Evolutionary conservation across 2,329 filamentous ascomycete genomes (phyloP).

Genomic region (Camillea tinctor): DNA sequence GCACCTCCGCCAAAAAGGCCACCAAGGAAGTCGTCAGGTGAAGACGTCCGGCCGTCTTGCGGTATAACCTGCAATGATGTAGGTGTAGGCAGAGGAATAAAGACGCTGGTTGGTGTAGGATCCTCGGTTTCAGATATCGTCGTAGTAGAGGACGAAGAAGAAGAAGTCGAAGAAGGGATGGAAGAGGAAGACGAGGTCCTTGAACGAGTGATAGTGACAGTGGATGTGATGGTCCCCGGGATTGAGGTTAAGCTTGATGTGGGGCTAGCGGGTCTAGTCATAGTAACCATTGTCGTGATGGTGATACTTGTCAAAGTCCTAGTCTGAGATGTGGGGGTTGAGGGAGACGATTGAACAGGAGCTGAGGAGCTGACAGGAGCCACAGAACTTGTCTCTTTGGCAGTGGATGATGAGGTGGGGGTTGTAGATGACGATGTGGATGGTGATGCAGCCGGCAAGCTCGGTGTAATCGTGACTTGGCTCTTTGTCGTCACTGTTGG

Average conservation of each 20-base stretch:
- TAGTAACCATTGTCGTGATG: slow-evolving; percentile 20
- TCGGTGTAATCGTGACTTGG: slow-evolving; percentile 22
- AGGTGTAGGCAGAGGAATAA: neutral
- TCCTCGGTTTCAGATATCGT: neutral
- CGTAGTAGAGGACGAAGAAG: slow-evolving; percentile 1
- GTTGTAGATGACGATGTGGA: neutral
- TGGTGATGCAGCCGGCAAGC: neutral
- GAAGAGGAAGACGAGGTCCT: neutral
- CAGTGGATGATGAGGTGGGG: neutral
- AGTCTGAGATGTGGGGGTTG: neutral
- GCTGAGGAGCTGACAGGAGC: neutral
- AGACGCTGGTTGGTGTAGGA: slow-evolving; percentile 1
- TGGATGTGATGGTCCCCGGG: slow-evolving; percentile 7
- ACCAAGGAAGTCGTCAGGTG: neutral
- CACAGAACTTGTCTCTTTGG: neutral
- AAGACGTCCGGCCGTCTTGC: neutral
- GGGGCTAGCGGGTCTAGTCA: slow-evolving; percentile 15
- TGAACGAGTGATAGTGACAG: slow-evolving; percentile 17
- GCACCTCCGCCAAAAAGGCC: neutral
- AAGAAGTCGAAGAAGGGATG: neutral
- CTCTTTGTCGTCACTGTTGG: slow-evolving; percentile 1
- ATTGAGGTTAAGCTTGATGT: slow-evolving; percentile 7
- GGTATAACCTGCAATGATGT: neutral
- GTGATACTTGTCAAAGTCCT: slow-evolving; percentile 11
- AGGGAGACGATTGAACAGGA: neutral